Evolutionary conservation across 2,329 filamentous ascomycete species (phyloP).

Genomic region (Penicillium rolfsii): DNA sequence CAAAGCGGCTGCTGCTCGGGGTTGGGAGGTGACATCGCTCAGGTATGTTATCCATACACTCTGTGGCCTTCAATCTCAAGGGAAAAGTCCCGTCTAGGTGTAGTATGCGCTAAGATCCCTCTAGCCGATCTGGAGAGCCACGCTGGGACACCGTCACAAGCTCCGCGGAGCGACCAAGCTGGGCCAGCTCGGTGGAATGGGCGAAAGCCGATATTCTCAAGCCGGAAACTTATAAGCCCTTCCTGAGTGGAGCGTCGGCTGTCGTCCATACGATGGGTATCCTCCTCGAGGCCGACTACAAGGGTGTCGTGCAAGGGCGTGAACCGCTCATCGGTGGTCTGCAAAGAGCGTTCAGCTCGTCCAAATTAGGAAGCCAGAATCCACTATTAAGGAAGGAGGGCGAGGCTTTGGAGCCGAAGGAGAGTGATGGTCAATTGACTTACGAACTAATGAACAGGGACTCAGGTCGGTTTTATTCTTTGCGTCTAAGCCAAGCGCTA

Average conservation of each 20-base stretch:
- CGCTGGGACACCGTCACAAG: conserved; percentile 80
- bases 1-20: conserved; percentile 79
- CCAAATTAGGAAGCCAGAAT: conserved; percentile 66
- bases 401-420: conserved; percentile 65
- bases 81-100: background rate
- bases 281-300: conserved; percentile 96
- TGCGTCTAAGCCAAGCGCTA: background rate
- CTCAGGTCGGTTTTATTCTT: conserved; percentile 50
- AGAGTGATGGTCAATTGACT: conserved; percentile 76
- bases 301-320: conserved; percentile 80
- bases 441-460: conserved; percentile 99
- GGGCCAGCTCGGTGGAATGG: conserved; percentile 85
- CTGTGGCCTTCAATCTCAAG: background rate
- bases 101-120: conserved; percentile 13
- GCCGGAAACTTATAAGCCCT: conserved; percentile 74
- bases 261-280: conserved; percentile 97
- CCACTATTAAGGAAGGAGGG: conserved; percentile 66
- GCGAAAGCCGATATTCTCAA: conserved; percentile 84
- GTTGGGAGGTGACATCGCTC: conserved; percentile 91
- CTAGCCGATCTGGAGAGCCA: conserved; percentile 85
- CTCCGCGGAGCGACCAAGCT: conserved; percentile 70
- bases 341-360: conserved; percentile 73
- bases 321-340: conserved; percentile 82
- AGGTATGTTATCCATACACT: conserved; percentile 60
- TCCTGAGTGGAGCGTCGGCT: conserved; percentile 76